A percentile compares a stretch with the other conserved stretches of the same genome.
These are phyloP conservation scores for Histomonas meleagridis DNA, from an alignment of 208 protist genomes.

Conservation along the genomic window DNA sequence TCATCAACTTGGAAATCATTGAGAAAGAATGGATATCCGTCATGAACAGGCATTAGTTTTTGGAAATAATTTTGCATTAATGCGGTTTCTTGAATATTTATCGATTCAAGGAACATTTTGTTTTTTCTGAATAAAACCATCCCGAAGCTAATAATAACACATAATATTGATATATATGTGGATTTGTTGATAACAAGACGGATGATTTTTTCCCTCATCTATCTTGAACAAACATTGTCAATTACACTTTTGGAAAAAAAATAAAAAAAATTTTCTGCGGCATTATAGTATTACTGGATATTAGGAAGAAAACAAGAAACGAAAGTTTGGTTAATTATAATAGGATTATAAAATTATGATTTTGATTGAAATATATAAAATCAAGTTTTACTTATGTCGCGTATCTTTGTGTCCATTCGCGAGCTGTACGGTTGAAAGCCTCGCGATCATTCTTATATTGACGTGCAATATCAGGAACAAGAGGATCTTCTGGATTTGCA, in stretches of 20 bases:
- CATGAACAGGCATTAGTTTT: no score
- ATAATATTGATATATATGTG: no score
- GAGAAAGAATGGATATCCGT: no score
- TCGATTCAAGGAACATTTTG: no score
- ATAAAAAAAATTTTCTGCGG: background rate
- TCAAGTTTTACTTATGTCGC: slow-evolving; percentile 43
- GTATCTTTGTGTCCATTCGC: slow-evolving; percentile 71
- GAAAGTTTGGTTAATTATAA: background rate
- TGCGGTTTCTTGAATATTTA: no score
- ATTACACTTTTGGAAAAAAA: background rate
- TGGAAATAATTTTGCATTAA: no score
- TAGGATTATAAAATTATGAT: background rate
- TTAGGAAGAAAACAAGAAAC: background rate
- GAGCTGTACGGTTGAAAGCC: slow-evolving; percentile 62
- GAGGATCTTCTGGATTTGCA: slow-evolving; percentile 95
- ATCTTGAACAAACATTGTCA: no score
- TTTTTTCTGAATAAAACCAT: no score
- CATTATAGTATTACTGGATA: background rate
- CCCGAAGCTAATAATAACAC: no score
- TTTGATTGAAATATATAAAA: background rate
- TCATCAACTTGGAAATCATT: no score
- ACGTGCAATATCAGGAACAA: slow-evolving; percentile 86
- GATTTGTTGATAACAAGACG: no score
- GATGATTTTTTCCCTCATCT: no score
- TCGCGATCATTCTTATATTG: slow-evolving; percentile 70